Evolutionary conservation across 2,329 filamentous ascomycete species (phyloP).

Genomic region (Aspergillaceae sp.): DNA sequence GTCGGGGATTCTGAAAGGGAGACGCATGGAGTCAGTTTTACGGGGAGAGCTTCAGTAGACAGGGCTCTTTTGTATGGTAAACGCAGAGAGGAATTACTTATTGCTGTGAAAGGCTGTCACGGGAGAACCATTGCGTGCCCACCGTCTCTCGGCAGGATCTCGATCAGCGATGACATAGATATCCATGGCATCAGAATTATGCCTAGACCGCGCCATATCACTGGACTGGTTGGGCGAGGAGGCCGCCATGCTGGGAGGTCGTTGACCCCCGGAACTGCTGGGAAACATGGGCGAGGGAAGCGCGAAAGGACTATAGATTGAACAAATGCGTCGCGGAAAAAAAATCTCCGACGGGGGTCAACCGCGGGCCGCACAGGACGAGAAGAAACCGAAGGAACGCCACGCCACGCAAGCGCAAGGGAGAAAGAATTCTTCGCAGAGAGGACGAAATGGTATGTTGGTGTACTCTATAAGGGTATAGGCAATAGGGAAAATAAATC

Average conservation of each 20-base stretch:
- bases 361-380: not conserved
- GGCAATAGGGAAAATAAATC: no score
- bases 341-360: not conserved
- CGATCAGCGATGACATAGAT: conserved; percentile 26
- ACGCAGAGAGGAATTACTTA: conserved; percentile 12
- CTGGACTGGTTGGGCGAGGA: conserved; percentile 14
- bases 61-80: no score
- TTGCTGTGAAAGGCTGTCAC: conserved; percentile 10
- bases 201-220: conserved; percentile 22
- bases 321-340: not conserved
- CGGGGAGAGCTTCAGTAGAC: not conserved
- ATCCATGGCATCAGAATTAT: conserved; percentile 30
- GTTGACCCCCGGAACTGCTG: conserved; percentile 15
- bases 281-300: conserved; percentile 9
- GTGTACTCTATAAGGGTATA: no score
- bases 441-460: not conserved
- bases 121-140: conserved; percentile 24
- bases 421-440: not conserved
- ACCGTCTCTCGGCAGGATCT: conserved; percentile 17
- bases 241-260: conserved; percentile 9
- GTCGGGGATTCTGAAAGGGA: conserved; percentile 23
- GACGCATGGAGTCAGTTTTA: not conserved
- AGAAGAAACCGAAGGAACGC: not conserved
- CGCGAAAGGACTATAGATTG: not conserved
- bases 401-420: not conserved